Evolutionary conservation across 2,329 filamentous ascomycete species (phyloP).

Genomic region (Torrubiellomyces zombiae): DNA sequence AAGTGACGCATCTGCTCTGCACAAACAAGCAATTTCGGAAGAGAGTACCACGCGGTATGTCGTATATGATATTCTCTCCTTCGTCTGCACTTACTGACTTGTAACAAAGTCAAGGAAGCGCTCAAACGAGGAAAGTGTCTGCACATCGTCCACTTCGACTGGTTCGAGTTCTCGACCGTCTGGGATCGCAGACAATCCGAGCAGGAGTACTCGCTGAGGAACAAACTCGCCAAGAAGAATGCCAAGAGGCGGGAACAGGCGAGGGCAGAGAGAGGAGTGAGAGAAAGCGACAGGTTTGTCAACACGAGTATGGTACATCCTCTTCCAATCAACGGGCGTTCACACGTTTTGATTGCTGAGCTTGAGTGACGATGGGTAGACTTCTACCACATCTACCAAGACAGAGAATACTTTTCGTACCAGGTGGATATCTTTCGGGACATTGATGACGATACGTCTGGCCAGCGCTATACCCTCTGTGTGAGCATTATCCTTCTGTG

Average conservation of each 20-base stretch:
- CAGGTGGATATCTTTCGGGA: conserved; percentile 42
- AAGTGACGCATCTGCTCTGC: conserved; percentile 59
- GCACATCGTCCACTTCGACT: conserved; percentile 31
- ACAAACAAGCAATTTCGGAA: conserved; percentile 43
- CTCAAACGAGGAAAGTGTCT: conserved; percentile 17
- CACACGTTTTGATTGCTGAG: too few species aligned
- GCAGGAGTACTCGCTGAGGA: conserved; percentile 24
- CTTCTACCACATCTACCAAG: conserved; percentile 47
- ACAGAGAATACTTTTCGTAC: conserved; percentile 46
- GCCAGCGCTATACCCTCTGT: conserved; percentile 42
- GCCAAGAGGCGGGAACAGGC: conserved; percentile 15
- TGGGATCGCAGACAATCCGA: conserved; percentile 15
- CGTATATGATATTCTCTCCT: neutral
- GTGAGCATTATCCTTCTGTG: too few species aligned
- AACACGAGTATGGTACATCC: conserved; percentile 28
- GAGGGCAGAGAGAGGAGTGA: conserved; percentile 20
- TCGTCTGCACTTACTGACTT: neutral
- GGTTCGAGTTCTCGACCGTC: conserved; percentile 31
- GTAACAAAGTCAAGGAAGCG: conserved; percentile 18
- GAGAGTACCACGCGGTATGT: conserved; percentile 18
- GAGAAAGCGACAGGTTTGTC: conserved; percentile 24
- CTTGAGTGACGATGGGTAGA: too few species aligned
- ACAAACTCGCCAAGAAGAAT: conserved; percentile 12
- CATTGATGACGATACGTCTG: conserved; percentile 25
- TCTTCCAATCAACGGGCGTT: neutral